Percentiles rank a stretch among this genome's conserved stretches.
Evolutionary conservation across 768 basidiomycete genomes (phyloP).

Genomic region (Amanita pseudoporphyria): DNA sequence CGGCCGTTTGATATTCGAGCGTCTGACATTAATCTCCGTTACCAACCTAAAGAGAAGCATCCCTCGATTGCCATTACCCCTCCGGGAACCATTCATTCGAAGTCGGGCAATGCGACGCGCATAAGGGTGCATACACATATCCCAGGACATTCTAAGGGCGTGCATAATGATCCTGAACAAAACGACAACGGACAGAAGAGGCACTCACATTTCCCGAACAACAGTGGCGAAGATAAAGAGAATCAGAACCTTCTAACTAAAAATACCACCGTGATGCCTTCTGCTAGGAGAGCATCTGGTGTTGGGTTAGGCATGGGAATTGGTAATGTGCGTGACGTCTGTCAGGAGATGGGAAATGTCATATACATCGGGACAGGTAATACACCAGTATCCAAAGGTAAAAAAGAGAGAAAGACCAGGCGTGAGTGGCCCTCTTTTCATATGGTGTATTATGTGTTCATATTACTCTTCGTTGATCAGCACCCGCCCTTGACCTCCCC

Average conservation of each 20-base stretch:
- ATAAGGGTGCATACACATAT: neutral
- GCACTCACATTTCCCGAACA: neutral
- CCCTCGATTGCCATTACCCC: neutral
- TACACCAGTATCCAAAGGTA: constrained; percentile 20
- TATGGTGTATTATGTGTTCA: neutral
- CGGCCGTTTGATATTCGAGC: neutral
- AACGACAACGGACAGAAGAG: neutral
- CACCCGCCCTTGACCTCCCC: constrained; percentile 46
- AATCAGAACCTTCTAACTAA: constrained; percentile 28
- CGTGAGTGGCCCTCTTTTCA: constrained; percentile 33
- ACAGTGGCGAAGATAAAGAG: constrained; percentile 30
- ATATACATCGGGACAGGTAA: constrained; percentile 21
- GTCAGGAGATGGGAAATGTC: constrained; percentile 47
- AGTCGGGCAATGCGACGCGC: neutral
- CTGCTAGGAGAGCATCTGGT: constrained; percentile 21
- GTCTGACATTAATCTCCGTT: neutral
- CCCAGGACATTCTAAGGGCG: neutral
- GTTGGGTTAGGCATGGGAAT: constrained; percentile 23
- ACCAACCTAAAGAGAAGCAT: neutral
- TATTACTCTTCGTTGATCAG: constrained; percentile 23
- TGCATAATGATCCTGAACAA: neutral
- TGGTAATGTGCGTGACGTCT: constrained; percentile 23
- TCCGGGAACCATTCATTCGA: neutral
- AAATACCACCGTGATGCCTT: constrained; percentile 28
- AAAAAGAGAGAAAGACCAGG: constrained; percentile 41